Base-by-base conservation (phyloP, 2,329 filamentous ascomycete species). In the Neonectria punicea region DNA sequence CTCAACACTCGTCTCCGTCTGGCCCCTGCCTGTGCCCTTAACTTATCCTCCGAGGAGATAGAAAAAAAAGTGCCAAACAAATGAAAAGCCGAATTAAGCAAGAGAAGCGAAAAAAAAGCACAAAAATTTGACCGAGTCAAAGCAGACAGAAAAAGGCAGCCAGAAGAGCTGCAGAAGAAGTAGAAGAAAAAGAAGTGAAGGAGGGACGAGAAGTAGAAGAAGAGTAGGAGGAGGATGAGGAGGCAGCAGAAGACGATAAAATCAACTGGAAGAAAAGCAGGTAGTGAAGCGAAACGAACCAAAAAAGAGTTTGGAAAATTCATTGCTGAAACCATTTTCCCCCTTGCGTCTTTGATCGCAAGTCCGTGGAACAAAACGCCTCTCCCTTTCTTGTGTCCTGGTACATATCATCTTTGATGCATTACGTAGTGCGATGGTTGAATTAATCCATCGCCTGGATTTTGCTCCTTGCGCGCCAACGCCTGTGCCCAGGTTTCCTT, bases 391-490 rank as follows among this genome's bases (percentile, higher is more conserved):
- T 73, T 67, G 58, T 70, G 59, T 62, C 68, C 67, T 74, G 55
- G 65, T 70, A 69, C 67, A 70, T 70, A 64, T 68, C 63, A 58
- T 70, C 66, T 70, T 65, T 70, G 66, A 72, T 73, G 69, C 72
- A 67, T 70, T 67, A 58, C 51, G 41, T 67, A 67, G 57, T 72
- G 63, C 56, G 56, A 70, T 62, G 58, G 56, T 65, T 28, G 53
- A 67, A 59, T 59, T 51, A 67, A 63, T 53, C 65, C 62, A 53
- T 60, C 54, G 53, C 59, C 49, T 57, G 50, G 50, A 50, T 67
- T 63, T 65, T 61, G 53, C 49, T 58, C 50, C 70, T 61, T 64
- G 60, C 53, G 58, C 62, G 59, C 58, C 58, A 66, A 67, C 62
- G 60, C 56, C 66, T 58, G 47, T 60, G 54, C 56, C 47, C 53